Evolutionary conservation across 257 asterid genomes (phyloP), one percentile per base, ranked within the genome.

Genomic region (Nicotiana tomentosiformis): DNA sequence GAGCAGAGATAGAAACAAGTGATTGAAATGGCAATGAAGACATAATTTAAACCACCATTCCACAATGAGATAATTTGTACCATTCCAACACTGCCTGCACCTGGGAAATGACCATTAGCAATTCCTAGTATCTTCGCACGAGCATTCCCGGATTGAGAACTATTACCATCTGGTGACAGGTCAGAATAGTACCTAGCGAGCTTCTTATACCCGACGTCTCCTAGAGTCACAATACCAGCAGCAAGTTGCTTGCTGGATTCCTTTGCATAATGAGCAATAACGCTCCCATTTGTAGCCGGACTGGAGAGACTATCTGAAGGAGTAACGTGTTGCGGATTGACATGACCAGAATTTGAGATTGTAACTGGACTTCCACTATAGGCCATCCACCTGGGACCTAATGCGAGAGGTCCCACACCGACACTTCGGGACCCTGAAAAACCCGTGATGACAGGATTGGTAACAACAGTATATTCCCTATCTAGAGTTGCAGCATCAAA

Each of bases 361-460:
- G 88, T 89, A 88, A 93, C 93, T 74, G 87, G 93, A 85, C 91
- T 91, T 82, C 98, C 98, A 85, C 97, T 93, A 83, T 91, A 93
- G 77, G 98, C 98, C 87, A 93, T 89, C 98, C 98, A 93, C 78
- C 98, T 86, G 37, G 97, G 93, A 56, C 98, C 98, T 64, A 95
- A 87, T 33, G 97, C 98, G 68, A 95, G 96, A 70, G 98, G 98
- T 37, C 98, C 99, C 77, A 91, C 81, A 26, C 99, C 99, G 53
- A 87, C 83, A 78, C 86, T 87, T 72, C 94, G 89, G 43, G 84
- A 83, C 81, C 91, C 96, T 82, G 82, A 77, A 72, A 85, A 86
- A 77, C 92, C 93, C 83, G 82, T 49, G 1, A 91, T 84, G 81
- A 95, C 88, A 16, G 98, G 95, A 87, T 95, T 92, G 51, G 95